These are phyloP conservation scores for Picochlorum sp. DNA, from an alignment of 139 green algal species.

Conservation along the genomic window DNA sequence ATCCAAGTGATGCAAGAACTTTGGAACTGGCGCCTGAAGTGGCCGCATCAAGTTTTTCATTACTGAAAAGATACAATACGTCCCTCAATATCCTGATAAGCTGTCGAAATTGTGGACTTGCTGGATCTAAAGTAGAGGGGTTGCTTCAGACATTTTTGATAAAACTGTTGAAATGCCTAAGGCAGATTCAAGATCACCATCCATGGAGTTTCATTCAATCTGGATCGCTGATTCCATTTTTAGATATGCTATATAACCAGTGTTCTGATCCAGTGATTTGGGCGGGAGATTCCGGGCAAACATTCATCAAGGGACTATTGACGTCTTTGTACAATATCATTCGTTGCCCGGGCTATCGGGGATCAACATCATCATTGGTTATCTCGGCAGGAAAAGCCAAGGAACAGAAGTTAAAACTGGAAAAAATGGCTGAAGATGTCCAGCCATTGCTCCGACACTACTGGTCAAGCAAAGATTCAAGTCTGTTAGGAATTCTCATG, in stretches of 20 bases:
- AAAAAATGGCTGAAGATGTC: conserved; percentile 4
- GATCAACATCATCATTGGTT: conserved; percentile 9
- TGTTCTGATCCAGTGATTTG: conserved; percentile 1
- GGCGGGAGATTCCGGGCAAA: not conserved
- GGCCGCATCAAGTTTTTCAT: not conserved
- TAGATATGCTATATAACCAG: conserved; percentile 57
- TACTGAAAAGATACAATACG: too few species aligned
- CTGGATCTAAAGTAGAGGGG: conserved; percentile 26
- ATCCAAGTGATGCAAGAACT: conserved; percentile 49
- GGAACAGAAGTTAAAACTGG: conserved; percentile 11
- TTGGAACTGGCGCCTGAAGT: conserved; percentile 13
- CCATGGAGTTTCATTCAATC: conserved; percentile 45
- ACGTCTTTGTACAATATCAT: conserved; percentile 8
- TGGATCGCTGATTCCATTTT: conserved; percentile 39
- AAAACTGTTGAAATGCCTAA: conserved; percentile 72
- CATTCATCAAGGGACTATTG: not conserved
- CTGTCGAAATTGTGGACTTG: too few species aligned
- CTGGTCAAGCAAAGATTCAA: too few species aligned
- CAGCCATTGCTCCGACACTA: conserved; percentile 9
- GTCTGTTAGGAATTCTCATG: too few species aligned
- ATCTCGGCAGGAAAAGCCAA: conserved; percentile 2
- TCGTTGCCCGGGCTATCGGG: conserved; percentile 30
- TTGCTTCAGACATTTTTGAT: conserved; percentile 62
- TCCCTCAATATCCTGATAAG: too few species aligned
- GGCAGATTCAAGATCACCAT: conserved; percentile 59